Conservation (phyloP, 345 rosid species). For the Erucastrum elatum region DNA sequence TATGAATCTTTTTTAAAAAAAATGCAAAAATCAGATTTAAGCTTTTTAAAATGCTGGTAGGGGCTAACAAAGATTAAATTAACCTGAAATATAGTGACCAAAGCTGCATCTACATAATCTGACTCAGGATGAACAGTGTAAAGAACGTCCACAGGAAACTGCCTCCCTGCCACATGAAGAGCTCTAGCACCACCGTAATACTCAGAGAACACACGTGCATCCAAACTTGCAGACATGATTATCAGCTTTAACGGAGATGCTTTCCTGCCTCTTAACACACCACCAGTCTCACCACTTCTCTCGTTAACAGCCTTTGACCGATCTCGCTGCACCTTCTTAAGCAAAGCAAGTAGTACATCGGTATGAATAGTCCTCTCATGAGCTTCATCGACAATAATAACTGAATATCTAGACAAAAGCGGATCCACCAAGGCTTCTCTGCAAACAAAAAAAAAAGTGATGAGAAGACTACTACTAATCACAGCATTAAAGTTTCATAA, state of each 20-base stretch:
- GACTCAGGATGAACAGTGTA: slow-evolving; percentile 67
- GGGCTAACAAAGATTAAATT: slow-evolving; percentile 9
- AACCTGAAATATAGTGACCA: slow-evolving; percentile 89
- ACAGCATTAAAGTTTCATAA: not conserved
- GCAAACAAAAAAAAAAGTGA: slow-evolving; percentile 16
- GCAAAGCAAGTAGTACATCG: slow-evolving; percentile 85
- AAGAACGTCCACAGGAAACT: slow-evolving; percentile 75
- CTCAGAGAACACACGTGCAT: slow-evolving; percentile 81
- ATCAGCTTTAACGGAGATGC: slow-evolving; percentile 72
- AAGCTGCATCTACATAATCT: slow-evolving; percentile 82
- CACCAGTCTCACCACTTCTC: slow-evolving; percentile 31
- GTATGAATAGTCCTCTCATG: slow-evolving; percentile 96
- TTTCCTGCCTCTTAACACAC: slow-evolving; percentile 49
- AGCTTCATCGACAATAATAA: slow-evolving; percentile 86
- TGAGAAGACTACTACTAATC: not conserved
- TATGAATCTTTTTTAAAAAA: slow-evolving; percentile 57
- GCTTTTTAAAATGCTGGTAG: not conserved
- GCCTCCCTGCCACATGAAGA: slow-evolving; percentile 83
- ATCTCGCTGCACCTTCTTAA: slow-evolving; percentile 65
- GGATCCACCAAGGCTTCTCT: slow-evolving; percentile 95
- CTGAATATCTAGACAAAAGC: slow-evolving; percentile 74
- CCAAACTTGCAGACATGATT: slow-evolving; percentile 96
- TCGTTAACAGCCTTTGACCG: slow-evolving; percentile 50
- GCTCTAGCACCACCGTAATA: slow-evolving; percentile 87
- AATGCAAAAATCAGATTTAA: not conserved